Base-by-base conservation (phyloP, 129 eudicot species). In the Sambucus nigra region DNA sequence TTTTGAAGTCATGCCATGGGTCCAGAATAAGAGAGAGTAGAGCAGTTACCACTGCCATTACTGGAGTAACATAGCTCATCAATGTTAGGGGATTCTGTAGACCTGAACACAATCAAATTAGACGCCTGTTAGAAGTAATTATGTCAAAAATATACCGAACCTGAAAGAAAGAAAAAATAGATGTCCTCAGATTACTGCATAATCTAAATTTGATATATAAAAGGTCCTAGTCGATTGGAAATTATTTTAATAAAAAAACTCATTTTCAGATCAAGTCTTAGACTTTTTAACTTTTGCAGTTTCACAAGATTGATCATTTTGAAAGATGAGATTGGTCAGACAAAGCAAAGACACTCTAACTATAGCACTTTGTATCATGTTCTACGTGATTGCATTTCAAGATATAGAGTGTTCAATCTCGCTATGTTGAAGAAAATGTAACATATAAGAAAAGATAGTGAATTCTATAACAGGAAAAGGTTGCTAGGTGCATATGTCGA, bases 21-120 rank as follows among this genome's bases (percentile, higher is more conserved):
- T 91, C 99, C 67, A 82, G 1, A 49, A 73, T 9, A 41, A 91
- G 78, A 57, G 98, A 91, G 32, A 81, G 68, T 17, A 91, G 38
- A 60, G 69, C 94, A 24, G 98, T 91, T 59, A 77, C 69, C 60
- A 85, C 18, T 15, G 99, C 95, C 99, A 91, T 91, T 28, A 91
- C 78, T 38, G 99, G 99, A 69, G 99, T 80, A 63, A 91, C 87
- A 66, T 76, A 85, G 87, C 99, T 91, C 99, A 91, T 91, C 40
- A 91, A 72, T n/a, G 87, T 80, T 54, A 91, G 69, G 25, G 99
- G 99, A 82, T 91, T 86, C 71, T 86, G 77, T 66, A 91, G 73
- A 72, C 99, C 99, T 91, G 72, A 45, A 35, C 47, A 64, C 21
- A 62, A 57, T 27, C 25, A 52, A 42, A 35, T 27, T 24, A 19